Evolutionary conservation across 2,329 filamentous ascomycete species (phyloP), one percentile per base, ranked within the genome.

Genomic region (Diaporthe citrichinensis): DNA sequence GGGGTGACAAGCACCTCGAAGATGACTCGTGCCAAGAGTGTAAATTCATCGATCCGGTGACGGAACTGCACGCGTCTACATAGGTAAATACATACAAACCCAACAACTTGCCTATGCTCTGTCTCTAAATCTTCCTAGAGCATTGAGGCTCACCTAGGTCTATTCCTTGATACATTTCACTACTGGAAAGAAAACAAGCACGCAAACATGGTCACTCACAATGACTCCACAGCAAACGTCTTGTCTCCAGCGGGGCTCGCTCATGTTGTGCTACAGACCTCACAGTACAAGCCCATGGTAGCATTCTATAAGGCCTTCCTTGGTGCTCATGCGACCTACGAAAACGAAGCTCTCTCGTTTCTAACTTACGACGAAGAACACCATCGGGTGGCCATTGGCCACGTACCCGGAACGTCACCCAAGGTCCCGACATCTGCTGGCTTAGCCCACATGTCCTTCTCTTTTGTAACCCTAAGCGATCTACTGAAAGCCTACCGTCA

Each of bases 361-460:
- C 72, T 88, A 25, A 80, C 81, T 6, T 88, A 85, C 80, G 87
- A 88, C 77, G 81, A 86, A 0, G 87, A 88, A 77, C 87, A 88
- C 74, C 87, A 88, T 76, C 86, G 87, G 39, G 80, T 88, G 25
- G 87, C 84, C 20, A 80, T 88, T 41, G 14, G 81, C n/a, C 69
- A 75, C 2, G 46, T 84, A 8, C 83, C 83, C 0, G 76, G 58
- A 3, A 79, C 80, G 6, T 34, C 36, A 1, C 77, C 79, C 2
- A 82, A 82, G 65, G 74, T 77, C 0, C 76, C 71, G 4, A 76
- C 72, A 34, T 79, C 76, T 1, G 78, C 79, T 4, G 85, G 85
- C 0, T 75, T 88, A 1, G 78, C 85, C 41, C 87, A 88, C 77
- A 81, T 87, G 14, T 83, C 86, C 28, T 88, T 87, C 78, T 81